Conservation (phyloP, 202 grass and related monocot genomes). For the Dendrocalamus latiflorus region DNA sequence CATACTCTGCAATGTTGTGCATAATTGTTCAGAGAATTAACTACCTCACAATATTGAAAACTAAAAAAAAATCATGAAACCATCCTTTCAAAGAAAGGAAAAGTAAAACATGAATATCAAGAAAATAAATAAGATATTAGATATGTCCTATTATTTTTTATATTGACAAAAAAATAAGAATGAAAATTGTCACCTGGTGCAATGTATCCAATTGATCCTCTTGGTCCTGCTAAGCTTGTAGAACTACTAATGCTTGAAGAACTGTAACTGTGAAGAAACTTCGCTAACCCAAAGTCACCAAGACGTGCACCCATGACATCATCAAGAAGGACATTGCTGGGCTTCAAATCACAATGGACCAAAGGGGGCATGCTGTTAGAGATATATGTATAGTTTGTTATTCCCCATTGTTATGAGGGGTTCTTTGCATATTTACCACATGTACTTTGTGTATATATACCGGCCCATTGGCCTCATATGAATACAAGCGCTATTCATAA, state of each 20-base stretch:
- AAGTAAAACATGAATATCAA: not conserved
- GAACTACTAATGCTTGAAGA: not conserved
- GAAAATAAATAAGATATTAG: not conserved
- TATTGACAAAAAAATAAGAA: not conserved
- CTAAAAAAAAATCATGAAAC: not conserved
- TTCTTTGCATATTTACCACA: too few relatives aligned
- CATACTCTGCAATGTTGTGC: too few relatives aligned
- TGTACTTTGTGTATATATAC: too few relatives aligned
- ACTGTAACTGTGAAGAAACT: conserved; percentile 3
- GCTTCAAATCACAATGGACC: conserved; percentile 59
- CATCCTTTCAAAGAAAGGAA: not conserved
- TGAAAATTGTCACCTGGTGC: conserved; percentile 40
- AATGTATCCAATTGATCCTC: conserved; percentile 62
- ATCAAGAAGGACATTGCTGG: conserved; percentile 59
- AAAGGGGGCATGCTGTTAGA: conserved; percentile 29
- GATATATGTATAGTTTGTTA: too few relatives aligned
- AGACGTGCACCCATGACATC: conserved; percentile 35
- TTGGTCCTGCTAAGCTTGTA: conserved; percentile 33
- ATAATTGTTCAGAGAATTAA: not conserved
- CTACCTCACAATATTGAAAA: too few relatives aligned
- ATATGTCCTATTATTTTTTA: not conserved
- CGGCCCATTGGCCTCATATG: too few relatives aligned
- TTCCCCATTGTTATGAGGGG: too few relatives aligned
- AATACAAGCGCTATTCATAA: too few relatives aligned
- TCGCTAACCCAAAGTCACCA: conserved; percentile 38